Evolutionary conservation across 352 stramenopile genomes (phyloP), one percentile per base, ranked within the genome.

Genomic region (Phytopythium delawarense): DNA sequence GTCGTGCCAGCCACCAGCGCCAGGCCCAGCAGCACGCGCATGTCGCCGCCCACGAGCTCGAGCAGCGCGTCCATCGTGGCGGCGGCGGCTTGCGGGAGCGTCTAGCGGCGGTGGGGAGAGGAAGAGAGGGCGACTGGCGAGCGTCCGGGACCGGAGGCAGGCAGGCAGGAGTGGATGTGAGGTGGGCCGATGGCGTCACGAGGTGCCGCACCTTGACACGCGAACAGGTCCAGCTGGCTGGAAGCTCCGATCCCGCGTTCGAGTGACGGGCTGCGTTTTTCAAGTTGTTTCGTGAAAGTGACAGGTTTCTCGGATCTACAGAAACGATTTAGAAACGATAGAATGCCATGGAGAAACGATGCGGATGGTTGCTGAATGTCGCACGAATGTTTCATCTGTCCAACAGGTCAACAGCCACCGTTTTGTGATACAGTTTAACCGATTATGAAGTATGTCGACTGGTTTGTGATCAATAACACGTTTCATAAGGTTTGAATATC

Each of bases 1-100:
- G 78, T 85, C 52, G 78, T 81, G 34, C 67, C 78, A 2, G 79
- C 64, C 42, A 89, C 75, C 21, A 89, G 59, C 32, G 71, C 74
- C 16, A 82, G 66, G 58, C 70, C 78, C 28, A 83, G 44, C 37
- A 87, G 58, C 59, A 89, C 69, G 53, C 75, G 77, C 42, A 74
- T 62, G 66, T 87, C 75, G 39, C 67, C 66, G 64, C 63, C 67
- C 59, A 77, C 69, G 28, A 83, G 61, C 32, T 61, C 58, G 64
- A 75, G 57, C 25, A 88, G 64, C 49, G 70, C 55, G 61, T 88
- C 78, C 78, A 88, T 88, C 15, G 25, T 37, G 5, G 13, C 8
- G 28, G 5, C 28, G 28, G 28, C 28, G 28, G 28, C 28, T 32
- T 32, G 28, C 3, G 28, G 28, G 28, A 32, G 28, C 28, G 28